Conservation (phyloP, 306 rosid genomes). For the Macrotyloma uniflorum region DNA sequence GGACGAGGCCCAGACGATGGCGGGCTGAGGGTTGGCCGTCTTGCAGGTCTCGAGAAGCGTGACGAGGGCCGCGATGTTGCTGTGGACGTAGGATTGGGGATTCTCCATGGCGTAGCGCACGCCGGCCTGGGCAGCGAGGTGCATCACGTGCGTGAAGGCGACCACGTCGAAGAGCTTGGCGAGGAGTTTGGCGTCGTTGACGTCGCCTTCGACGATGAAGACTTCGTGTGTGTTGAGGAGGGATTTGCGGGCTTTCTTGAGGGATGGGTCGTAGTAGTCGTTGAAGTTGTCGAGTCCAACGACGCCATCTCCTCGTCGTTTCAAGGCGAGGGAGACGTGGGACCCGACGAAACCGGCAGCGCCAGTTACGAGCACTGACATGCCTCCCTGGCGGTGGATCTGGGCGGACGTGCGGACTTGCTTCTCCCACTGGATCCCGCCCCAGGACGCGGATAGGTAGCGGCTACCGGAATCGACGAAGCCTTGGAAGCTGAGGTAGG, state of each 20-base stretch:
- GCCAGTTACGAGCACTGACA: slow-evolving; percentile 79
- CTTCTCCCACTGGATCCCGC: slow-evolving; percentile 93
- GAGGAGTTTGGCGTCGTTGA: slow-evolving; percentile 68
- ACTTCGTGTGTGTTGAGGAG: slow-evolving; percentile 53
- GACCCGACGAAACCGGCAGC: slow-evolving; percentile 80
- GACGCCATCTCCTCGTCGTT: slow-evolving; percentile 79
- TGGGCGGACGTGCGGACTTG: slow-evolving; percentile 78
- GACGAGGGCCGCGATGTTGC: slow-evolving; percentile 89
- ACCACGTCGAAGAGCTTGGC: slow-evolving; percentile 81
- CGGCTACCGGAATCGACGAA: slow-evolving; percentile 74
- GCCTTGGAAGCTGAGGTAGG: slow-evolving; percentile 77
- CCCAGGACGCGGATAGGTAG: slow-evolving; percentile 81
- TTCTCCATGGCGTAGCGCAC: slow-evolving; percentile 93
- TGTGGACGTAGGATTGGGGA: slow-evolving; percentile 81
- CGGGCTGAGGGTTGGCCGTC: slow-evolving; percentile 74
- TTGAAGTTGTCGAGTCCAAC: slow-evolving; percentile 86
- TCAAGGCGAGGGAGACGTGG: slow-evolving; percentile 76
- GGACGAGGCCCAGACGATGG: slow-evolving; percentile 85
- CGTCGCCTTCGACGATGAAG: slow-evolving; percentile 71
- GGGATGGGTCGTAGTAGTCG: slow-evolving; percentile 78
- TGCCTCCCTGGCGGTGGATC: slow-evolving; percentile 70
- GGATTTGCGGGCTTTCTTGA: slow-evolving; percentile 66
- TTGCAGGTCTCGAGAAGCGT: slow-evolving; percentile 80
- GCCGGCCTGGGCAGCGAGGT: slow-evolving; percentile 94
- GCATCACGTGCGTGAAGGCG: slow-evolving; percentile 85